Base-by-base conservation (phyloP, 495 filamentous ascomycete genomes). In the Tuber calosporum region DNA sequence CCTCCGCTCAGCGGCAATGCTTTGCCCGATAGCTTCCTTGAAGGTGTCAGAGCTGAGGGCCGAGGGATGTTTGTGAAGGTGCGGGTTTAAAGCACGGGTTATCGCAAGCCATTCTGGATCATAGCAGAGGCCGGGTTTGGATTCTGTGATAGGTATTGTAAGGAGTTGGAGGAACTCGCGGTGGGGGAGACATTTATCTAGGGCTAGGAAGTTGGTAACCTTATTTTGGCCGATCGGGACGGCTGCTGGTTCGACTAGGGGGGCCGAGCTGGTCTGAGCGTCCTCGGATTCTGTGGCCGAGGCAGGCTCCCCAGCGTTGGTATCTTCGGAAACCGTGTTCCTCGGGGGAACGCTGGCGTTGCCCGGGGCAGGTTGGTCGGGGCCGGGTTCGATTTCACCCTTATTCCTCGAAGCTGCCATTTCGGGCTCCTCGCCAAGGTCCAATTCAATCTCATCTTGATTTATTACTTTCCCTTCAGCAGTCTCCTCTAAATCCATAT, bases 91-190 rank as follows among this genome's bases (percentile, higher is more conserved):
- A 2, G 89, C 89, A 20, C 94, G 92, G 2, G 90, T 92, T 76
- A 99, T 97, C 11, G 95, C 90, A 4, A 98, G 88, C 94, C 94
- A 99, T 84, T 99, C 95, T 40, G 89, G 88, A 82, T 99, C 95
- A 82, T 98, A 97, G 42, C 88, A 82, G 5, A 98, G 87, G 82
- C 79, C 74, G 80, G 82, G 20, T 77, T 82, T 11, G 79, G 80
- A 66, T 72, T 75, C 40, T 69, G 39, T 62, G 68, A 58, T 72
- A 62, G n/a, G 45, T 40, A 96, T 83, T 22, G 89, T 85, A 26
- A 90, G 82, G 6, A 97, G 84, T 74, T 97, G 91, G 58, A 98
- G 86, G 81, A 93, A 98, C n/a, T 93, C 86, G 26, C 89, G 87
- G 11, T 87, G 84, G 0, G 90, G 89, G 43, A 93, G 86, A 75